Percentiles rank a stretch among this genome's conserved stretches.
phyloP scores from a whole-genome alignment of 257 asterid genomes.

The Scutellaria barbata region DNA sequence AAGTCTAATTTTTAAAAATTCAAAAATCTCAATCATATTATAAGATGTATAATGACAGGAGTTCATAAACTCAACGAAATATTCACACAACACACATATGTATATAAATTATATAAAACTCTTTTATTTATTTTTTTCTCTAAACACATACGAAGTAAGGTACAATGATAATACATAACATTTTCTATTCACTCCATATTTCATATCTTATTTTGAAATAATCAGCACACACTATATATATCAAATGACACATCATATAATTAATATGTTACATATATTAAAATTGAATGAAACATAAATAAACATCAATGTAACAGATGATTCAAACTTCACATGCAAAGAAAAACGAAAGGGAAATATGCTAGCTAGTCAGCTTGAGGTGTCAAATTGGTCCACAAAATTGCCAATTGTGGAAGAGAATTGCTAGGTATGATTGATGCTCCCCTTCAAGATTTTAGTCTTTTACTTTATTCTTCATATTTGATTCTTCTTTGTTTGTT shows the following conservation, averaged over 20 bases:
- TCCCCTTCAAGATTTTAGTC: slow-evolving; percentile 35
- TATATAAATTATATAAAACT: neutral
- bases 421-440: slow-evolving; percentile 38
- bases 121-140: neutral
- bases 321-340: neutral
- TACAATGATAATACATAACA: too few relatives aligned
- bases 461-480: slow-evolving; percentile 43
- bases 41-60: too few relatives aligned
- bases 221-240: too few relatives aligned
- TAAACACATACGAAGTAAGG: neutral
- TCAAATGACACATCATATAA: too few relatives aligned
- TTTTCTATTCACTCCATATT: too few relatives aligned
- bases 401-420: slow-evolving; percentile 41
- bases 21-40: too few relatives aligned
- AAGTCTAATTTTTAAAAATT: too few relatives aligned
- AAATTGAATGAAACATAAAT: too few relatives aligned
- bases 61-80: neutral
- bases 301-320: too few relatives aligned
- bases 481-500: slow-evolving; percentile 40
- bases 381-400: slow-evolving; percentile 38
- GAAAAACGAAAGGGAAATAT: neutral
- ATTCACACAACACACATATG: neutral
- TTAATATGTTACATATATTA: too few relatives aligned
- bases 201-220: too few relatives aligned
- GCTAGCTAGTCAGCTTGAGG: slow-evolving; percentile 18